These are phyloP conservation scores for Volutella citrinella DNA, from an alignment of 2,329 filamentous ascomycete genomes.

Conservation along the genomic window DNA sequence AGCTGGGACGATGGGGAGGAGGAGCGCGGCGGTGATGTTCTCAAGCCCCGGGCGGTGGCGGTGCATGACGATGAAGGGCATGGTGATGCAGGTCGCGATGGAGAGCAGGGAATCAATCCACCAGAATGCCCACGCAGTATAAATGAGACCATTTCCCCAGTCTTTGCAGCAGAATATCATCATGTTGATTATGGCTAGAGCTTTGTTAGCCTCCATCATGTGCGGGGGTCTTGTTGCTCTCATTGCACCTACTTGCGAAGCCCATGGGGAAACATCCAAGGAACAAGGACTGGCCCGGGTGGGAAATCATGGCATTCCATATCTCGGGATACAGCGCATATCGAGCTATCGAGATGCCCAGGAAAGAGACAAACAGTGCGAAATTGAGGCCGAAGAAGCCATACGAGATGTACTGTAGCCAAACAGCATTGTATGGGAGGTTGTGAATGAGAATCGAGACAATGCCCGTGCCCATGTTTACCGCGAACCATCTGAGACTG, in stretches of 20 bases:
- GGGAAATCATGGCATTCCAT: constrained; percentile 62
- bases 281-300: constrained; percentile 67
- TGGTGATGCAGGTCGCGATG: constrained; percentile 50
- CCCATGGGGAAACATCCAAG: constrained; percentile 68
- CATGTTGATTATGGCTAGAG: constrained; percentile 58
- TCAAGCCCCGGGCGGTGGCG: constrained; percentile 45
- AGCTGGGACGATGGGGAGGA: constrained; percentile 64
- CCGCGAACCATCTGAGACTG: constrained; percentile 60
- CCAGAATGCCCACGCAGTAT: constrained; percentile 56
- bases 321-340: constrained; percentile 65
- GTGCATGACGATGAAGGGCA: constrained; percentile 55
- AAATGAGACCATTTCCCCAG: constrained; percentile 59
- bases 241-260: constrained; percentile 48
- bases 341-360: constrained; percentile 52
- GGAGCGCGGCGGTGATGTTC: constrained; percentile 61
- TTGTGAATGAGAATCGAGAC: constrained; percentile 60
- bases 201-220: constrained; percentile 9
- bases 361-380: constrained; percentile 53
- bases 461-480: constrained; percentile 67
- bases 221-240: too few relatives aligned
- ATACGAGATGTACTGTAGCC: constrained; percentile 58
- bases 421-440: constrained; percentile 57
- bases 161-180: constrained; percentile 58
- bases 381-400: constrained; percentile 60
- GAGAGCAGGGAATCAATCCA: constrained; percentile 54